Evolutionary conservation across 768 basidiomycete genomes (phyloP), one percentile per base, ranked within the genome.

Genomic region (Infundibulicybe gibba): DNA sequence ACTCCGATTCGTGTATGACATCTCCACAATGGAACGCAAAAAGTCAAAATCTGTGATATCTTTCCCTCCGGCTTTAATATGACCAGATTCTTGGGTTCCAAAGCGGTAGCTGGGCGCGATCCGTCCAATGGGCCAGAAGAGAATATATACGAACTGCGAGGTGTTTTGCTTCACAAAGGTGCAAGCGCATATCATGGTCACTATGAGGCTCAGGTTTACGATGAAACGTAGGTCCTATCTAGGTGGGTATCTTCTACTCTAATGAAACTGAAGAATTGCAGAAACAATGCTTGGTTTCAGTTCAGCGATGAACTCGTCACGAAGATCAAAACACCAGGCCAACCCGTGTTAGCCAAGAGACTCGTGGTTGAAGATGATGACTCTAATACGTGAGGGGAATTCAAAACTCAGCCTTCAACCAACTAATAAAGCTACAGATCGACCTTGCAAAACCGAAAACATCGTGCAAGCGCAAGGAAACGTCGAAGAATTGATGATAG

Each of bases 271-370:
- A 42, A 21, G 41, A 25, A 25, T 25, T 25, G 25, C 46, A 91
- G 88, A 43, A 74, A 74, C 41, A 63, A 75, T 34, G 74, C 83
- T 14, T 98, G 95, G 94, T 94, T 84, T 60, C 83, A 87, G 50
- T 98, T 92, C 66, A 94, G 95, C 55, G 95, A 98, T 59, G 95
- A 97, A 61, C 65, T 66, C 3, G 90, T 95, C 3, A 83, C 82
- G 0, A 77, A 73, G 54, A 80, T 85, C 46, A 69, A 77, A 41
- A 65, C 71, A 20, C 68, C 84, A 3, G 76, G 76, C 21, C 74
- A 79, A 42, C 56, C 33, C 55, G 67, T 59, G 57, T 71, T 51
- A 40, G 32, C 30, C 8, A 52, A 51, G 54, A 42, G 61, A 56
- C 53, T 69, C 58, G 59, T 69, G 50, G 40, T 61, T 25, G 57